Conservation (phyloP, 202 grass and related monocot species). For the Brachypodium distachyon region DNA sequence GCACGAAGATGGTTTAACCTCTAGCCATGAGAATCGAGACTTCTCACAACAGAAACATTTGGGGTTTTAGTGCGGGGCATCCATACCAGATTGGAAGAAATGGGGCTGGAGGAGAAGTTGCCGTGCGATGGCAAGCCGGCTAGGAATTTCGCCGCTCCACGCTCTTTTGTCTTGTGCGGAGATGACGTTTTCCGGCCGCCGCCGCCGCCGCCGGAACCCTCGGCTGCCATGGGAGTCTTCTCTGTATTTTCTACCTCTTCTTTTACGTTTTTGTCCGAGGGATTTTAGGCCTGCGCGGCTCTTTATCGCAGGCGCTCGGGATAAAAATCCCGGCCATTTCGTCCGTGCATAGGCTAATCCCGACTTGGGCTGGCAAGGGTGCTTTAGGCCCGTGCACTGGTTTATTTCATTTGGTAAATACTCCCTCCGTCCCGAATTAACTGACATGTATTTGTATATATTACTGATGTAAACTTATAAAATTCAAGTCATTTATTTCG, state of each 20-base stretch:
- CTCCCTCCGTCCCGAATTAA: too few relatives aligned
- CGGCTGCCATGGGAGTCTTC: neutral
- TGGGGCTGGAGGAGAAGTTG: constrained; percentile 47
- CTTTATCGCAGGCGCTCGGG: too few relatives aligned
- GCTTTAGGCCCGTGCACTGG: too few relatives aligned
- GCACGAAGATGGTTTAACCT: neutral
- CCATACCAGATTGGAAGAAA: constrained; percentile 55
- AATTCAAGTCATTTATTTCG: too few relatives aligned
- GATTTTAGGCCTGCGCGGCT: too few relatives aligned
- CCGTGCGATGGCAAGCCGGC: constrained; percentile 53
- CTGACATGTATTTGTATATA: too few relatives aligned
- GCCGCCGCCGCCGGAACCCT: constrained; percentile 25
- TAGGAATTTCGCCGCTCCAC: constrained; percentile 48
- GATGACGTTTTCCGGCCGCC: constrained; percentile 21
- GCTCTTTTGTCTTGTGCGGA: neutral
- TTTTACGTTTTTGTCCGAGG: neutral
- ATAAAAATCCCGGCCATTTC: too few relatives aligned
- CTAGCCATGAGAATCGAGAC: neutral
- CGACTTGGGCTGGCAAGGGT: too few relatives aligned
- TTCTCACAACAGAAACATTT: neutral
- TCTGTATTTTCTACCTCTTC: neutral
- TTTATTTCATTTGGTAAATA: too few relatives aligned
- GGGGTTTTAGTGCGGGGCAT: neutral
- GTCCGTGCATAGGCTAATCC: too few relatives aligned
- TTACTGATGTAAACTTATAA: too few relatives aligned